Percentiles rank a stretch among this genome's conserved stretches.
Conservation (phyloP, 345 rosid genomes). For the Murraya koenigii region DNA sequence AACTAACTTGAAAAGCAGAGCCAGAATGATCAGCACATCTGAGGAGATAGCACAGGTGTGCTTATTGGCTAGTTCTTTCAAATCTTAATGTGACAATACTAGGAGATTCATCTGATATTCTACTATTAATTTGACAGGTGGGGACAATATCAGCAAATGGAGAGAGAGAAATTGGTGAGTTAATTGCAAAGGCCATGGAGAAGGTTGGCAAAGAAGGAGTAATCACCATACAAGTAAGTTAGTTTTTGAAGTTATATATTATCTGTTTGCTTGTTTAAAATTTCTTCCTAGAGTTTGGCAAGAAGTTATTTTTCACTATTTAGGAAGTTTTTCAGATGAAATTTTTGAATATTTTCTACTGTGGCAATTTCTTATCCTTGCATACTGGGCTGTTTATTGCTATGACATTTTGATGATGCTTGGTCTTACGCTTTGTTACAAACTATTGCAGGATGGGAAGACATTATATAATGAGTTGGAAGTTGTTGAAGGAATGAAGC, state of each 20-base stretch:
- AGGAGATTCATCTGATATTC: neutral
- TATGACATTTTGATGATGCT: neutral
- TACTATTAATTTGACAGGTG: constrained; percentile 41
- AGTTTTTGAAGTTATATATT: neutral
- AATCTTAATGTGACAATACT: neutral
- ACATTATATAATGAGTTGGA: constrained; percentile 89
- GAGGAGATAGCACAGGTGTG: constrained; percentile 91
- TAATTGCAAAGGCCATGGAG: constrained; percentile 99
- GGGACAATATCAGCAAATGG: constrained; percentile 99
- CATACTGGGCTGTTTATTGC: neutral
- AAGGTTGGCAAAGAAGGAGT: constrained; percentile 99
- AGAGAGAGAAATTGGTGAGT: constrained; percentile 94
- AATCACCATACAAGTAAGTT: constrained; percentile 83
- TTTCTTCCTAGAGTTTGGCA: neutral
- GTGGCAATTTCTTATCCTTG: neutral
- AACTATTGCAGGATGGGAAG: constrained; percentile 75
- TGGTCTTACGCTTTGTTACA: constrained; percentile 4
- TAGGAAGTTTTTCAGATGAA: neutral
- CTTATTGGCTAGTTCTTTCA: neutral
- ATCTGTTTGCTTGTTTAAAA: neutral
- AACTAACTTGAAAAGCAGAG: constrained; percentile 82
- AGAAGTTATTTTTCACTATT: neutral
- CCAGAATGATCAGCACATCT: constrained; percentile 94
- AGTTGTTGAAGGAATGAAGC: constrained; percentile 98
- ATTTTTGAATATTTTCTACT: neutral